Evolutionary conservation across 2,329 filamentous ascomycete species (phyloP).

Genomic region (Escovopsis sp.): DNA sequence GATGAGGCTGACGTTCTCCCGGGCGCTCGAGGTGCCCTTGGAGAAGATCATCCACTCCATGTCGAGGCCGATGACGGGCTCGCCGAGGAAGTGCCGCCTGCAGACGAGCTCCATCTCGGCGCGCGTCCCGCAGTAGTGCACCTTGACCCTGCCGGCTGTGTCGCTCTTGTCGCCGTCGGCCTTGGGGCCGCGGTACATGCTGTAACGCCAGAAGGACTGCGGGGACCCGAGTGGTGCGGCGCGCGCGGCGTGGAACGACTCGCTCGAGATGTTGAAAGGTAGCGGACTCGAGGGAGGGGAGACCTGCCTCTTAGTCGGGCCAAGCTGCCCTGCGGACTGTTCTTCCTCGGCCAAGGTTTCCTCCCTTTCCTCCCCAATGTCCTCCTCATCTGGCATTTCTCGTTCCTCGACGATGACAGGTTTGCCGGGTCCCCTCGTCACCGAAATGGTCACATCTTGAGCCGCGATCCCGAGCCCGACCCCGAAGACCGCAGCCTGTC

Average conservation of each 20-base stretch:
- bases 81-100: constrained; percentile 48
- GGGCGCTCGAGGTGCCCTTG: constrained; percentile 28
- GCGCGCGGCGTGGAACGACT: constrained; percentile 28
- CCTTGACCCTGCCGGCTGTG: constrained; percentile 38
- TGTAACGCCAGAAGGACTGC: constrained; percentile 53
- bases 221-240: constrained; percentile 27
- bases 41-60: constrained; percentile 63
- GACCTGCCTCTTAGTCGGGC: not conserved
- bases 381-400: not conserved
- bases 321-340: too few relatives aligned
- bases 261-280: constrained; percentile 16
- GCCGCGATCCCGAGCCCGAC: not conserved
- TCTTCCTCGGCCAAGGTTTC: not conserved
- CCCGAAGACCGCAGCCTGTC: not conserved
- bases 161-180: constrained; percentile 14
- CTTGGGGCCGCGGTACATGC: constrained; percentile 44
- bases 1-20: constrained; percentile 63
- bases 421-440: not conserved
- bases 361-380: not conserved
- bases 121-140: constrained; percentile 64
- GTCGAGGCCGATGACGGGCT: constrained; percentile 72
- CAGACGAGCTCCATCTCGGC: constrained; percentile 52
- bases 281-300: constrained; percentile 14
- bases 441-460: not conserved
- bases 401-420: not conserved